Evolutionary conservation across 2,329 filamentous ascomycete species (phyloP).

Genomic region (Colletotrichum destructivum): DNA sequence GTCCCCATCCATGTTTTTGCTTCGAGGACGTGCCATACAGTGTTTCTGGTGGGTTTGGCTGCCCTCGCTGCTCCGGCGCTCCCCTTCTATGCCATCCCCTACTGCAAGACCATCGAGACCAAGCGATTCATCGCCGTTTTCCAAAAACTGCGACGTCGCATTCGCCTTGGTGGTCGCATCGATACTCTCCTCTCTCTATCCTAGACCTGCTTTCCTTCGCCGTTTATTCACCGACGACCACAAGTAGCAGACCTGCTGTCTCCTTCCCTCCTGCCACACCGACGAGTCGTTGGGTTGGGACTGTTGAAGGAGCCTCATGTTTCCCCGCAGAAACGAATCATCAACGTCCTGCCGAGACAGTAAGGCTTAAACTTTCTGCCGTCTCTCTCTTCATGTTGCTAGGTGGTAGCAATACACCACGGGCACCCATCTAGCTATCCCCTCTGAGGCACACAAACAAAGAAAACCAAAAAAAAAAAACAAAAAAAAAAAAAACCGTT

Average conservation of each 20-base stretch:
- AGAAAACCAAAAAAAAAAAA: neutral
- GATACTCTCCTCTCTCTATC: neutral
- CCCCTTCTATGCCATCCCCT: neutral
- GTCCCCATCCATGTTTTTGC: constrained; percentile 14
- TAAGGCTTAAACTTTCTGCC: constrained; percentile 28
- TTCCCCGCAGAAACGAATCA: constrained; percentile 32
- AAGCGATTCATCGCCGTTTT: constrained; percentile 2
- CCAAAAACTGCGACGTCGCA: constrained; percentile 1
- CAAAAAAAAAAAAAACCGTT: constrained; percentile 3
- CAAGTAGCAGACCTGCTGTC: neutral
- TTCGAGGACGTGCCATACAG: constrained; percentile 16
- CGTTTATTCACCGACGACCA: constrained; percentile 3
- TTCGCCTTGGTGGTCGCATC: neutral
- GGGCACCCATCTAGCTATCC: constrained; percentile 10
- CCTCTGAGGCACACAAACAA: neutral
- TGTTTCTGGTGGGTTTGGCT: no score
- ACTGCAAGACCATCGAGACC: constrained; percentile 5
- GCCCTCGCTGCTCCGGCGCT: constrained; percentile 4
- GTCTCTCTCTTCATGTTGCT: constrained; percentile 16
- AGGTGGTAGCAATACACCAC: constrained; percentile 11
- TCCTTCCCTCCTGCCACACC: constrained; percentile 4
- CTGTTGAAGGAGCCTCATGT: constrained; percentile 14
- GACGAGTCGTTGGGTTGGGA: constrained; percentile 16
- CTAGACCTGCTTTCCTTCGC: constrained; percentile 3
- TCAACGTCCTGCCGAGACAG: constrained; percentile 22